Base-by-base conservation (phyloP, 2,329 filamentous ascomycete genomes). In the Phyllosticta capitalensis region DNA sequence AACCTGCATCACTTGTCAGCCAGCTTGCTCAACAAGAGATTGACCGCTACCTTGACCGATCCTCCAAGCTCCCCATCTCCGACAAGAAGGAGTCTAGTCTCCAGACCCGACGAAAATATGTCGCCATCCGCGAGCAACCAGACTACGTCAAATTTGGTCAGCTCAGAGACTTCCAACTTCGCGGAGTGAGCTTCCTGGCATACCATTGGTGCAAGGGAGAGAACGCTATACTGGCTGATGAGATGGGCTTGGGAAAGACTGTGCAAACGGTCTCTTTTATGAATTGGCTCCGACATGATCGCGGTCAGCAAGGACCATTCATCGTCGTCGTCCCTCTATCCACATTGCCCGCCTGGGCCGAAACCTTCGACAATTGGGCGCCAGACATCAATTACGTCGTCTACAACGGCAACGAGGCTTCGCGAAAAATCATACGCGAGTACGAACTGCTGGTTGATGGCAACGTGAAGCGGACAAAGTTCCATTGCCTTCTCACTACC, bases 181-280 rank as follows among this genome's bases (percentile, higher is more conserved):
- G 88, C 64, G 94, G 95, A 28, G 79, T 99, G 62, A 97, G 97
- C 76, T 99, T 96, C 74, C 79, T 99, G 63, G 90, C 90, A 52
- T 90, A 95, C 74, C 96, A 97, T 74, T 99, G 95, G 95, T 90
- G 89, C 57, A 87, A 88, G 68, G 86, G 85, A 59, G 94, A 94
- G 72, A 99, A 97, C 67, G 94, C 97, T 69, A 96, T 99, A 67
- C 82, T 99, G 57, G 94, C 94, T 54, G 94, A 99, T 71, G 94
- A 99, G 75, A 99, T 99, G 94, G 94, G 94, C 67, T 81, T 99
- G 14, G 94, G 94, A 26, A 99, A 99, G 77, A 99, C 94, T 0
- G 94, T 99, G 0, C 94, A 99, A 75, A 96, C 92, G 0, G 92
- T 99, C 26, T 86, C 92, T 0, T 97, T 97, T 72, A 87, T 99